Conservation (phyloP, 1,284 basidiomycete species). For the Chiua sp. region DNA sequence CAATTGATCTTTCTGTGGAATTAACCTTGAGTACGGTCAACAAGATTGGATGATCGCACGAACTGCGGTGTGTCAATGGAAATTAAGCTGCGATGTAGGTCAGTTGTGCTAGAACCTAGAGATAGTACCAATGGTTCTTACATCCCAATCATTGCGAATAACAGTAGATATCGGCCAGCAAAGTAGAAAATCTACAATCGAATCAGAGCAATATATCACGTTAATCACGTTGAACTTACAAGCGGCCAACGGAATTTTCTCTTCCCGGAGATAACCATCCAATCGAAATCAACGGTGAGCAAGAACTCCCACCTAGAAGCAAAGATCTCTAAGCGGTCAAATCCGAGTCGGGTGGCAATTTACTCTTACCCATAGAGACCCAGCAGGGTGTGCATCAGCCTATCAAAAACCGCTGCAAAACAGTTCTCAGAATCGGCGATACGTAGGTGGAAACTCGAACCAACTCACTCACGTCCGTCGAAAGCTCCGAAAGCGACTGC, state of each 20-base stretch:
- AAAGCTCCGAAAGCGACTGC: slow-evolving; percentile 31
- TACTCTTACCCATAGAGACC: slow-evolving; percentile 35
- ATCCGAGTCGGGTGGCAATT: not conserved
- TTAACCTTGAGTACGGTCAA: not conserved
- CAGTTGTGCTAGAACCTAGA: slow-evolving; percentile 2
- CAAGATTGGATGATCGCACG: slow-evolving; percentile 2
- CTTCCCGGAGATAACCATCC: slow-evolving; percentile 35
- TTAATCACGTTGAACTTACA: slow-evolving; percentile 14
- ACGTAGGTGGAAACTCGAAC: not conserved
- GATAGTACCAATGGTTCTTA: slow-evolving; percentile 9
- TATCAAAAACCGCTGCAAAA: slow-evolving; percentile 30
- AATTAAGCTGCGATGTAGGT: slow-evolving; percentile 27
- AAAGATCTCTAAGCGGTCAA: slow-evolving; percentile 3
- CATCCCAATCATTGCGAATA: slow-evolving; percentile 41
- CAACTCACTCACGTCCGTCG: slow-evolving; percentile 28
- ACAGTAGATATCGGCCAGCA: slow-evolving; percentile 35
- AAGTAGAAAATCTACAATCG: slow-evolving; percentile 33
- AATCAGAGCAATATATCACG: not conserved
- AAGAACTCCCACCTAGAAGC: slow-evolving; percentile 36
- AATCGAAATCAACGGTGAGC: slow-evolving; percentile 37
- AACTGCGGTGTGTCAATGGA: slow-evolving; percentile 36
- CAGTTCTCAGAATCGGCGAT: not conserved
- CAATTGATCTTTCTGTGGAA: slow-evolving; percentile 29
- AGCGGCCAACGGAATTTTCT: slow-evolving; percentile 40
- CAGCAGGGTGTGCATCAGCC: slow-evolving; percentile 32